These are phyloP conservation scores for Zancudomyces culisetae DNA, from an alignment of 371 early-diverging fungal species.

Conservation along the genomic window DNA sequence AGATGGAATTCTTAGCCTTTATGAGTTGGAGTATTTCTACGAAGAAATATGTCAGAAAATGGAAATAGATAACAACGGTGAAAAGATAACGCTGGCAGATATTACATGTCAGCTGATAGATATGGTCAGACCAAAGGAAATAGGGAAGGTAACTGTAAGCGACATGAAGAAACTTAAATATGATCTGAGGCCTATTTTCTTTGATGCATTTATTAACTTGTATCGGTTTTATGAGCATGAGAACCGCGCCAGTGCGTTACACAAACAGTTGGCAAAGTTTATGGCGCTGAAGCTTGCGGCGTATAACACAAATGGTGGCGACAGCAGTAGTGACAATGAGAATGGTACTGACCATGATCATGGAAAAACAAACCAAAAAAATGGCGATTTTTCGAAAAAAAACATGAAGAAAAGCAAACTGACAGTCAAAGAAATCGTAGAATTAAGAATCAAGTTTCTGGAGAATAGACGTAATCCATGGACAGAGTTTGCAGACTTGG, in stretches of 20 bases:
- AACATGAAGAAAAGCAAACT: too few species aligned
- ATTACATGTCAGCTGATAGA: constrained; percentile 56
- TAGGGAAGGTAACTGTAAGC: constrained; percentile 31
- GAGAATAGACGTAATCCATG: constrained; percentile 19
- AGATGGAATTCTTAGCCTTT: constrained; percentile 65
- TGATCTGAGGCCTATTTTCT: constrained; percentile 25
- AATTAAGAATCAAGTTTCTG: constrained; percentile 20
- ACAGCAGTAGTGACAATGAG: too few species aligned
- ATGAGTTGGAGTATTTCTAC: constrained; percentile 68
- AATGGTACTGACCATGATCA: too few species aligned
- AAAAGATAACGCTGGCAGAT: constrained; percentile 44
- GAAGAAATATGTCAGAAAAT: constrained; percentile 57
- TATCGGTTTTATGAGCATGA: constrained; percentile 30
- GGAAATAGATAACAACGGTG: constrained; percentile 34
- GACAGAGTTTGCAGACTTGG: constrained; percentile 25
- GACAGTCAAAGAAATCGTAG: constrained; percentile 20
- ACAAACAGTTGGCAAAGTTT: constrained; percentile 21
- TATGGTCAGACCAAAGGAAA: constrained; percentile 34
- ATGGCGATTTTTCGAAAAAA: too few species aligned
- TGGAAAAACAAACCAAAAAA: too few species aligned
- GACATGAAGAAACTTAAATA: constrained; percentile 34
- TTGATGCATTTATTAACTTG: constrained; percentile 61
- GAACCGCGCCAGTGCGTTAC: constrained; percentile 17
- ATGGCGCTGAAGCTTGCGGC: too few species aligned
- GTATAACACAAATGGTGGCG: too few species aligned